A percentile compares a stretch with the other conserved stretches of the same genome.
phyloP scores from a whole-genome alignment of 2,329 filamentous ascomycete species.

The Verticillium nubilum region DNA sequence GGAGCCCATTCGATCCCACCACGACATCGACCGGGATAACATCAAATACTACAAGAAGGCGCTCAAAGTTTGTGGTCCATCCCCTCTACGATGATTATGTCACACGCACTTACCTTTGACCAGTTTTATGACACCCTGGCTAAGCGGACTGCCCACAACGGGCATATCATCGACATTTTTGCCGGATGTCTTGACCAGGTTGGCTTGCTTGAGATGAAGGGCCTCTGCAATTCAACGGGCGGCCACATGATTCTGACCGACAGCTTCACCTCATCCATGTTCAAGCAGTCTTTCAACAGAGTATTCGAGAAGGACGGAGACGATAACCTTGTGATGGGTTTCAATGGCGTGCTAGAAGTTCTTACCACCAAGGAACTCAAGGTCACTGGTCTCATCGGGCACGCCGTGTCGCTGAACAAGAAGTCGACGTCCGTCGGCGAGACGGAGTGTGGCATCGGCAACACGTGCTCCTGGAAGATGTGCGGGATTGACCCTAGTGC shows the following conservation, averaged over 20 bases:
- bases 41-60: conserved; percentile 99
- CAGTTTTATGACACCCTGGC: conserved; percentile 93
- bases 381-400: conserved; percentile 93
- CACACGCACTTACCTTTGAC: not conserved
- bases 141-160: conserved; percentile 92
- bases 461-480: conserved; percentile 99
- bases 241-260: conserved; percentile 98
- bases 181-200: conserved; percentile 97
- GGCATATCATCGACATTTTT: conserved; percentile 96
- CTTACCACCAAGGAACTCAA: conserved; percentile 97
- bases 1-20: conserved; percentile 95
- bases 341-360: conserved; percentile 94
- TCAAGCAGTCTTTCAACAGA: conserved; percentile 96
- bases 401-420: conserved; percentile 95
- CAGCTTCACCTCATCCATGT: conserved; percentile 98
- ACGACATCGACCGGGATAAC: conserved; percentile 97
- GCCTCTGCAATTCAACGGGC: conserved; percentile 89
- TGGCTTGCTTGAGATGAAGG: conserved; percentile 96
- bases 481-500: conserved; percentile 92
- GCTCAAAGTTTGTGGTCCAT: conserved; percentile 60
- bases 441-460: conserved; percentile 96
- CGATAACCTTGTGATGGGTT: conserved; percentile 94
- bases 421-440: conserved; percentile 96
- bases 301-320: conserved; percentile 96
- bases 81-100: not conserved